Conservation (phyloP, 2,329 filamentous ascomycete genomes). For the Simplicillium sp. region DNA sequence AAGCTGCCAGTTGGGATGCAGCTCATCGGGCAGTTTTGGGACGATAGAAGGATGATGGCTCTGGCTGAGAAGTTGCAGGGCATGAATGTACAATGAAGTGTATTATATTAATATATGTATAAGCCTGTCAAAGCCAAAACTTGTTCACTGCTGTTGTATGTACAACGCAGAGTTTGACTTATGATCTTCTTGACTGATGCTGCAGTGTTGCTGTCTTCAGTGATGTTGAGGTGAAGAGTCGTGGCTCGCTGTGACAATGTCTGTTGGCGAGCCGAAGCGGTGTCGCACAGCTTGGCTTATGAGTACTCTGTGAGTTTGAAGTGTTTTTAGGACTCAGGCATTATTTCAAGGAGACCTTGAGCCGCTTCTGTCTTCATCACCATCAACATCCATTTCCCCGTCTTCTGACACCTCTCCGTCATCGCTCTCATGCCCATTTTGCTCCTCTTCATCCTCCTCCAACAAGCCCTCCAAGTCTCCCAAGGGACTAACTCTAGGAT, state of each 20-base stretch:
- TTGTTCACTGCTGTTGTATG: no score
- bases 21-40: constrained; percentile 72
- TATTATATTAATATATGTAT: constrained; percentile 4
- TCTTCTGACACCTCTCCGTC: constrained; percentile 26
- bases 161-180: no score
- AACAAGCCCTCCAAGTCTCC: constrained; percentile 68
- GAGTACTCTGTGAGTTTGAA: no score
- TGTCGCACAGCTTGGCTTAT: no score
- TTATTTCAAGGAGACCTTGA: no score
- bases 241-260: no score
- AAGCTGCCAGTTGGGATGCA: constrained; percentile 50
- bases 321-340: no score
- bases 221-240: not conserved
- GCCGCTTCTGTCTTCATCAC: constrained; percentile 14
- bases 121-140: no score
- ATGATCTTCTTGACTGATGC: no score
- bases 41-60: constrained; percentile 55
- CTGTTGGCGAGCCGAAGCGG: not conserved
- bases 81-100: constrained; percentile 12
- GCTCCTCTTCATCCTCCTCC: constrained; percentile 38
- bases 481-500: constrained; percentile 75
- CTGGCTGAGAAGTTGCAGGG: constrained; percentile 39
- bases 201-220: no score
- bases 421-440: constrained; percentile 10
- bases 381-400: constrained; percentile 30